Evolutionary conservation across 495 filamentous ascomycete species (phyloP).

Genomic region (Letharia lupina): DNA sequence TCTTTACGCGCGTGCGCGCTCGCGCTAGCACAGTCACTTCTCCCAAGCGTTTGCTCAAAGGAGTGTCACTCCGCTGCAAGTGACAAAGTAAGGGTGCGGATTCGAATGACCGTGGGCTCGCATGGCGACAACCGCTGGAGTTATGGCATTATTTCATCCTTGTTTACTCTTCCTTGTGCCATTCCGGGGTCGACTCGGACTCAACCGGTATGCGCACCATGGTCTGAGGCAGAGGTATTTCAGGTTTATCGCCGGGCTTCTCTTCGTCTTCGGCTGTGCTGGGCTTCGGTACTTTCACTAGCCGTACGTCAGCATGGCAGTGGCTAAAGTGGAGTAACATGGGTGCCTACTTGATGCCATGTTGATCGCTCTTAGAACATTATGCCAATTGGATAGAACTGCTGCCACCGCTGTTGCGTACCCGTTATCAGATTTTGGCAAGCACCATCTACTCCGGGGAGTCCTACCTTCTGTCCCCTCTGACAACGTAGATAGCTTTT

Average conservation of each 20-base stretch:
- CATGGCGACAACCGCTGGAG: background rate
- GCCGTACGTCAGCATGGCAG: background rate
- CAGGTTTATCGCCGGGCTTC: constrained; percentile 33
- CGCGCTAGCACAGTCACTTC: background rate
- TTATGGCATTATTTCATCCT: constrained; percentile 4
- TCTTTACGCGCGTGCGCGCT: constrained; percentile 14
- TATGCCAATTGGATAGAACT: constrained; percentile 93
- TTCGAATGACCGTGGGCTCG: background rate
- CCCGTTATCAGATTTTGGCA: constrained; percentile 19
- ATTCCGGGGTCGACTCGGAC: constrained; percentile 22
- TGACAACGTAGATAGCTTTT: constrained; percentile 77
- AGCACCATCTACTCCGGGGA: constrained; percentile 5
- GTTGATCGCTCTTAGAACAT: constrained; percentile 83
- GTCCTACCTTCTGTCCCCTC: constrained; percentile 81
- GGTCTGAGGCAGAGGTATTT: constrained; percentile 60
- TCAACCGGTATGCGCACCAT: constrained; percentile 72
- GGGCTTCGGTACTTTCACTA: constrained; percentile 54
- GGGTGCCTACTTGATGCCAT: constrained; percentile 80
- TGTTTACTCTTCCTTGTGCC: constrained; percentile 9
- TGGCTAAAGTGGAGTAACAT: background rate
- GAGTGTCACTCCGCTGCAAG: background rate
- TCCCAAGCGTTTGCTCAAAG: background rate
- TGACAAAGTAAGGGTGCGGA: background rate
- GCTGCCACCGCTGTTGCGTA: constrained; percentile 66
- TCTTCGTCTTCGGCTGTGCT: constrained; percentile 32